Evolutionary conservation across 208 protist species (phyloP).

Genomic region (Crithidia acanthocephali): DNA sequence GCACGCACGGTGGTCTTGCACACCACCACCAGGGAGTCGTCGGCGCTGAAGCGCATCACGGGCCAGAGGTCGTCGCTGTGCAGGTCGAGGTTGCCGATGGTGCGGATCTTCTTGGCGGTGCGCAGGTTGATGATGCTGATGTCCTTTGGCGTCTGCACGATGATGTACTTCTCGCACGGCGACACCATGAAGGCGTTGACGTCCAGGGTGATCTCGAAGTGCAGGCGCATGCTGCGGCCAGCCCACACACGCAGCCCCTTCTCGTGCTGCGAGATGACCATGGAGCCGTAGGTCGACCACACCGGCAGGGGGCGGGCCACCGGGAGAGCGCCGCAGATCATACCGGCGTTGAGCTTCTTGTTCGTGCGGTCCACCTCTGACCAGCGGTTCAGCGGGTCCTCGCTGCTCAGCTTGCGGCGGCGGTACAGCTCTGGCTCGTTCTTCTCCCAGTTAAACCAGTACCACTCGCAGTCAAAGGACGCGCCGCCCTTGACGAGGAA

Average conservation of each 20-base stretch:
- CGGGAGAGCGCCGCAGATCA: constrained; percentile 72
- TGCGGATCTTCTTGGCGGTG: constrained; percentile 82
- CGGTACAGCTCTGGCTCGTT: constrained; percentile 77
- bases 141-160: constrained; percentile 83
- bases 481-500: constrained; percentile 84
- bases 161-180: constrained; percentile 88
- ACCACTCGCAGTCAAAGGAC: constrained; percentile 79
- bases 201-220: constrained; percentile 82
- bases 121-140: constrained; percentile 83
- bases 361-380: constrained; percentile 80
- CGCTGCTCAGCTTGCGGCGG: constrained; percentile 66
- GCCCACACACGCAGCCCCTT: constrained; percentile 86
- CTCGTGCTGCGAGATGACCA: constrained; percentile 81
- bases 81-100: constrained; percentile 82
- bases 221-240: constrained; percentile 78
- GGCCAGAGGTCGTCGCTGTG: constrained; percentile 82
- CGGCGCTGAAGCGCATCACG: constrained; percentile 85
- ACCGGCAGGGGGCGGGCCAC: constrained; percentile 72
- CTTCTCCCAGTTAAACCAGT: constrained; percentile 87
- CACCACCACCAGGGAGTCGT: constrained; percentile 85
- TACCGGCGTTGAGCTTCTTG: constrained; percentile 59
- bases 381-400: constrained; percentile 75
- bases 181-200: constrained; percentile 88
- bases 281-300: constrained; percentile 87
- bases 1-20: constrained; percentile 69